These are phyloP conservation scores for Aspergillus tubingensis DNA, from an alignment of 2,329 filamentous ascomycete species.

Conservation along the genomic window DNA sequence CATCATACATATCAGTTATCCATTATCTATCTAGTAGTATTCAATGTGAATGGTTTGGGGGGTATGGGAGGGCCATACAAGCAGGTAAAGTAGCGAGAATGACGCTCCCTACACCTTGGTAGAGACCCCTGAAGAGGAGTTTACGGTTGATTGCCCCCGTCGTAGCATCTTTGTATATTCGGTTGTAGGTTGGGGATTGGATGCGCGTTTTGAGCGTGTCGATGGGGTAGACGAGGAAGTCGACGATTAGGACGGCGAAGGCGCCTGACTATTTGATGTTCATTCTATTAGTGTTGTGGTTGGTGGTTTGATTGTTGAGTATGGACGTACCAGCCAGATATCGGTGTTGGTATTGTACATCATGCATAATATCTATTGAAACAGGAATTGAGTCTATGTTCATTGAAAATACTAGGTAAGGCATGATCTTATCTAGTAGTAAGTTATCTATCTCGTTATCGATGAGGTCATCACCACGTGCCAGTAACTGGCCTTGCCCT, in stretches of 20 bases:
- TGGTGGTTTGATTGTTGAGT: too few relatives aligned
- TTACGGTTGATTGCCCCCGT: slow-evolving; percentile 57
- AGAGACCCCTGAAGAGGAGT: slow-evolving; percentile 70
- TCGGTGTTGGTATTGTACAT: slow-evolving; percentile 52
- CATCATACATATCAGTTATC: too few relatives aligned
- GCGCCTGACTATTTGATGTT: slow-evolving; percentile 55
- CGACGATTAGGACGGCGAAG: slow-evolving; percentile 80
- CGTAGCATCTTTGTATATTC: slow-evolving; percentile 62
- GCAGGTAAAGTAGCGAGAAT: slow-evolving; percentile 87
- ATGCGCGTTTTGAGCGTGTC: slow-evolving; percentile 88
- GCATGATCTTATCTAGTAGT: too few relatives aligned
- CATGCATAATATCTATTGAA: not conserved
- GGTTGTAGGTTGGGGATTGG: slow-evolving; percentile 74
- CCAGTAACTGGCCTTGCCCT: not conserved
- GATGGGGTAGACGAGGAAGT: slow-evolving; percentile 81
- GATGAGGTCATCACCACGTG: slow-evolving; percentile 10
- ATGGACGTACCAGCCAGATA: slow-evolving; percentile 51
- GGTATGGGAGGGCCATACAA: slow-evolving; percentile 49
- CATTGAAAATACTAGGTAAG: too few relatives aligned
- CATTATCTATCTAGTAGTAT: too few relatives aligned
- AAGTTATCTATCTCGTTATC: not conserved
- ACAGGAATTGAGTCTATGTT: not conserved
- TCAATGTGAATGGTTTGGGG: not conserved
- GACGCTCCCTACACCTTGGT: slow-evolving; percentile 84
- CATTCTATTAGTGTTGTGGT: too few relatives aligned